Base-by-base conservation (phyloP, 2,329 filamentous ascomycete genomes). In the Fusarium xyrophilum region DNA sequence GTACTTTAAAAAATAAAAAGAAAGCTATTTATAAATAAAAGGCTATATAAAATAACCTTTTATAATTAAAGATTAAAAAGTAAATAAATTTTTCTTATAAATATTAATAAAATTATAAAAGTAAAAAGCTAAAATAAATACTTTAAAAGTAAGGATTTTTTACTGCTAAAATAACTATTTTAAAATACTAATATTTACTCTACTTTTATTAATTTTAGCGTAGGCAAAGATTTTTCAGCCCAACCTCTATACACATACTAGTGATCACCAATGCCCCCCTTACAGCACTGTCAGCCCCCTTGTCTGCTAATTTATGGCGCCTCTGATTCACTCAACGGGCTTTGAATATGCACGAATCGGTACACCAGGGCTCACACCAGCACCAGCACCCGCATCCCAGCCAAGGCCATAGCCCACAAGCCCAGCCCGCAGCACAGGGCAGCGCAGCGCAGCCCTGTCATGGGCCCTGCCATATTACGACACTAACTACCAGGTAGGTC, bases 391-490 rank as follows among this genome's bases (percentile, higher is more conserved):
- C 54, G 56, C 62, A 58, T 56, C 55, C 68, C 44, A 47, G 28
- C 44, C 44, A 15, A 30, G 43, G 8, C 27, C 27, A 32, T 11
- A 42, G 28, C n/a, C 44, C 28, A 47, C 28, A 25, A 47, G 44
- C 60, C 66, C 44, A 47, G 28, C 59, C 65, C 56, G 55, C 67
- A 40, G 14, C 30, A 32, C 30, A 32, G 30, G 14, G 32, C 32
- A 17, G 32, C 32, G 8, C 32, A 33, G 15, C 15, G 21, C 67
- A 63, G 56, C 61, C 67, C 68, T 71, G 65, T 53, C 60, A 62
- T 59, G 56, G 63, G 60, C 69, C 72, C 72, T 73, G 68, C 72
- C 72, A 74, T 69, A 72, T 67, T 67, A 59, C 63, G 72, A 72
- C 72, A 73, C 70, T 72, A 42, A 6, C 4, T 42, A 42, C 40